These are phyloP conservation scores for Mycena vulgaris DNA, from an alignment of 768 basidiomycete species.

Conservation along the genomic window DNA sequence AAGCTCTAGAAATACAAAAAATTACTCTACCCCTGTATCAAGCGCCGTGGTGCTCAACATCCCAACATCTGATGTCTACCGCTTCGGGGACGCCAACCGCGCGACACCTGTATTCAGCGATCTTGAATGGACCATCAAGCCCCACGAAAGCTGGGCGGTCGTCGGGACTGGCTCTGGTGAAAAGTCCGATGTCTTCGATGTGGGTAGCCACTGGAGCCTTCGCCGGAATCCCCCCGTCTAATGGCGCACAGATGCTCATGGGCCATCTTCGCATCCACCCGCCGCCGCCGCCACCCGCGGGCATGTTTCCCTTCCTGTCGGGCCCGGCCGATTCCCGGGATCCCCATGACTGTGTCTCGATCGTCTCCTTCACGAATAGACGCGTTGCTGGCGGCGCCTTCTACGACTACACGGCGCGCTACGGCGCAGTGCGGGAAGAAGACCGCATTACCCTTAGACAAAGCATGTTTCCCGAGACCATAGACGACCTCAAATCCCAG, in stretches of 20 bases:
- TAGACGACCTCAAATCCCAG: constrained; percentile 41
- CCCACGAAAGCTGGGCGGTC: constrained; percentile 83
- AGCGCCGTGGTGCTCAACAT: constrained; percentile 39
- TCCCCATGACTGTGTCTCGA: constrained; percentile 63
- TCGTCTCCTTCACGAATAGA: constrained; percentile 81
- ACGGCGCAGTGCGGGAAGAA: constrained; percentile 89
- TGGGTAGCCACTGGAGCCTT: constrained; percentile 47
- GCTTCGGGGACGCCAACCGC: constrained; percentile 69
- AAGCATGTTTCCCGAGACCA: constrained; percentile 73
- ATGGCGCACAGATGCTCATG: constrained; percentile 68
- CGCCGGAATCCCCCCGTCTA: background rate
- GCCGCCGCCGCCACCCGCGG: constrained; percentile 69
- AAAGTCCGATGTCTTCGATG: constrained; percentile 77
- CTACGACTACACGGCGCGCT: constrained; percentile 94
- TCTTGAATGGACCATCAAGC: constrained; percentile 71
- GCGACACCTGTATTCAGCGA: constrained; percentile 65
- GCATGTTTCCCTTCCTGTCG: constrained; percentile 84
- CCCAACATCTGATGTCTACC: constrained; percentile 67
- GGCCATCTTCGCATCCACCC: constrained; percentile 83
- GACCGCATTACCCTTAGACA: constrained; percentile 85
- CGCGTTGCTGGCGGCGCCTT: constrained; percentile 78
- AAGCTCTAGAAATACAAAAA: background rate
- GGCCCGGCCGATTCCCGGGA: constrained; percentile 52
- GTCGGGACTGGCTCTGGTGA: constrained; percentile 76
- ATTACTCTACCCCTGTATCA: background rate